A percentile compares a stretch with the other conserved stretches of the same genome.
Evolutionary conservation across 1,284 basidiomycete species (phyloP).

Genomic region (Ustilago cynodontis): DNA sequence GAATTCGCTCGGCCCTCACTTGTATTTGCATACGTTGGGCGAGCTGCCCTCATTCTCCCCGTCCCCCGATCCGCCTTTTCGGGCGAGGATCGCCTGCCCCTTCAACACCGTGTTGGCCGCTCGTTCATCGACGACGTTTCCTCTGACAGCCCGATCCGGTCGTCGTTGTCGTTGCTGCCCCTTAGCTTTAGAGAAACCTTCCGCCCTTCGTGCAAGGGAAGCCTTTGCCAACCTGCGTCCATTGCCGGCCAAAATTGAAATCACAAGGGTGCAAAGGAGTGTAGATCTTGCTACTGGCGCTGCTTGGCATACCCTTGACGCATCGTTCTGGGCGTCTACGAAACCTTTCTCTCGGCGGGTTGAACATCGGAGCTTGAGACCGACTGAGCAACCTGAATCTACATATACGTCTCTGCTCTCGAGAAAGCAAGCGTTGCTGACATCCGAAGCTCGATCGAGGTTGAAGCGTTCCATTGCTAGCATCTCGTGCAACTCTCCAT

Average conservation of each 20-base stretch:
- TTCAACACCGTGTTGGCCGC: no score
- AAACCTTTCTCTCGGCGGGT: no score
- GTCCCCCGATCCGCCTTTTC: not conserved
- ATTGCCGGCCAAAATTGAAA: no score
- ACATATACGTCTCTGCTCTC: not conserved
- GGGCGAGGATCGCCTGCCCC: not conserved
- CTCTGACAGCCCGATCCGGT: not conserved
- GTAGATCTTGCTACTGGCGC: no score
- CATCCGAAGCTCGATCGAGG: not conserved
- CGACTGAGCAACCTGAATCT: not conserved
- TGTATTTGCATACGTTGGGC: not conserved
- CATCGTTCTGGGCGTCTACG: no score
- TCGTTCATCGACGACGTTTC: not conserved
- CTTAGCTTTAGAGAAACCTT: not conserved
- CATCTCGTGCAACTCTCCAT: not conserved
- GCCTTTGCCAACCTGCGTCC: not conserved
- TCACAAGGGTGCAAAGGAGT: no score
- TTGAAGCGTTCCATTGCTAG: not conserved
- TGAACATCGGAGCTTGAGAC: not conserved
- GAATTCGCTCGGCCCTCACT: not conserved
- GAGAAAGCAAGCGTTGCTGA: not conserved
- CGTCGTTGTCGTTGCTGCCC: not conserved
- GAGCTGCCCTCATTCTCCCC: not conserved
- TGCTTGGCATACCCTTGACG: no score
- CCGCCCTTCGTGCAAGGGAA: not conserved